Percentiles rank a stretch among this genome's conserved stretches.
Conservation (phyloP, 2,329 filamentous ascomycete genomes). For the Colletotrichum lentis region DNA sequence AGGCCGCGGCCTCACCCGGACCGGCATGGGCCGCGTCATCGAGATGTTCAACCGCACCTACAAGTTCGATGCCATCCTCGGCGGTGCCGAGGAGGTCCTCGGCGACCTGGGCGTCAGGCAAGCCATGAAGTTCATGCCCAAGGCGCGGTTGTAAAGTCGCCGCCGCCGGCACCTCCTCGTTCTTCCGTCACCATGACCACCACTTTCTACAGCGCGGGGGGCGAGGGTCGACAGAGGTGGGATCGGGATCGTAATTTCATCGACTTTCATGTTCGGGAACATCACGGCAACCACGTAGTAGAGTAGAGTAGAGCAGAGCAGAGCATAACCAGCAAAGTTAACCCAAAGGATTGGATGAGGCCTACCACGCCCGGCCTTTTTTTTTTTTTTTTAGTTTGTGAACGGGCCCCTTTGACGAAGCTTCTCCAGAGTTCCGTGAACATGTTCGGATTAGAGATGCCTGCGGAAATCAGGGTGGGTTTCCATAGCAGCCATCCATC, state of each 20-base stretch:
- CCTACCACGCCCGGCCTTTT: no score
- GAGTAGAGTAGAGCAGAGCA: no score
- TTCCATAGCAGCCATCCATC: neutral
- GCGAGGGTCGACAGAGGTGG: neutral
- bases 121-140: constrained; percentile 85
- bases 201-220: no score
- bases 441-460: neutral
- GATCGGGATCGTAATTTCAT: neutral
- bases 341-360: neutral
- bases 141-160: constrained; percentile 73
- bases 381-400: neutral
- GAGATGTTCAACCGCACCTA: constrained; percentile 87
- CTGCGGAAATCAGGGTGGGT: no score
- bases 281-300: neutral
- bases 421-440: neutral
- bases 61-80: constrained; percentile 81
- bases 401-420: neutral
- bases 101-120: constrained; percentile 84
- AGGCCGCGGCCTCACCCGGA: constrained; percentile 79
- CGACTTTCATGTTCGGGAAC: neutral
- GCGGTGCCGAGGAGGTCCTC: constrained; percentile 84
- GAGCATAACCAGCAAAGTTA: neutral
- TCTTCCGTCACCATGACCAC: neutral
- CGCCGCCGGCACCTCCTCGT: neutral
- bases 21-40: constrained; percentile 82